Percentiles rank a stretch among this genome's conserved stretches.
phyloP scores from a whole-genome alignment of 768 basidiomycete genomes.

The Lenzites betulinus region DNA sequence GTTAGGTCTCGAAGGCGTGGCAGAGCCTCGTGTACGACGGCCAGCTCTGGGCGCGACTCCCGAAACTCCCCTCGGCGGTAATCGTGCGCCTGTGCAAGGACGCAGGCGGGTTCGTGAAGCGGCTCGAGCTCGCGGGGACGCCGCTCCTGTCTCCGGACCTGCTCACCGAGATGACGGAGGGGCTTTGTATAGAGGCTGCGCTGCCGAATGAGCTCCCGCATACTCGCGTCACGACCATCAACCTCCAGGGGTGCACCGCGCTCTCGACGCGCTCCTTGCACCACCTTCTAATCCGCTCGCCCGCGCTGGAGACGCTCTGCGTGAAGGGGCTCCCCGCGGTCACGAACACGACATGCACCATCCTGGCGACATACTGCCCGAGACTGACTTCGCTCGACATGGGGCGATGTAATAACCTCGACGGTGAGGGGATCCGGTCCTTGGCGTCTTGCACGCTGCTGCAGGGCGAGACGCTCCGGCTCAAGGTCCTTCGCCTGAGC shows the following conservation, averaged over 20 bases:
- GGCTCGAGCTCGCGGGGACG: conserved; percentile 67
- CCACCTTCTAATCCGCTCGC: conserved; percentile 66
- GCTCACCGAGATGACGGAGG: conserved; percentile 54
- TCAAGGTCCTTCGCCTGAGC: conserved; percentile 67
- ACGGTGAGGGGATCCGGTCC: conserved; percentile 58
- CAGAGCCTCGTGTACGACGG: conserved; percentile 77
- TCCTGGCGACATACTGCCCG: conserved; percentile 61
- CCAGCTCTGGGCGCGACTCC: conserved; percentile 76
- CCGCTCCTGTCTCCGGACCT: conserved; percentile 48
- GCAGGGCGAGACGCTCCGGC: conserved; percentile 49
- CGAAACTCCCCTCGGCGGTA: conserved; percentile 51
- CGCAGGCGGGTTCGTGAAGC: conserved; percentile 66
- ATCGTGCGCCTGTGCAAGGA: conserved; percentile 53
- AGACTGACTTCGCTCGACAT: conserved; percentile 64
- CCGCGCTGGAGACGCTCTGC: conserved; percentile 54
- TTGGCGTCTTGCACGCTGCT: conserved; percentile 46
- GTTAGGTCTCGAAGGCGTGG: conserved; percentile 79
- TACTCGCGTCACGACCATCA: conserved; percentile 72
- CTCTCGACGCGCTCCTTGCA: conserved; percentile 71
- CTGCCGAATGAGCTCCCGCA: conserved; percentile 40
- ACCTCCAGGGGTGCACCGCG: conserved; percentile 70
- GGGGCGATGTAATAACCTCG: conserved; percentile 68
- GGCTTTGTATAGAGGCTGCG: conserved; percentile 48
- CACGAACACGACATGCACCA: conserved; percentile 72
- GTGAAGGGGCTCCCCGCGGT: conserved; percentile 72